Percentiles rank a stretch among this genome's conserved stretches.
Evolutionary conservation across 345 rosid species (phyloP).

Genomic region (Eucalyptus cloeziana): DNA sequence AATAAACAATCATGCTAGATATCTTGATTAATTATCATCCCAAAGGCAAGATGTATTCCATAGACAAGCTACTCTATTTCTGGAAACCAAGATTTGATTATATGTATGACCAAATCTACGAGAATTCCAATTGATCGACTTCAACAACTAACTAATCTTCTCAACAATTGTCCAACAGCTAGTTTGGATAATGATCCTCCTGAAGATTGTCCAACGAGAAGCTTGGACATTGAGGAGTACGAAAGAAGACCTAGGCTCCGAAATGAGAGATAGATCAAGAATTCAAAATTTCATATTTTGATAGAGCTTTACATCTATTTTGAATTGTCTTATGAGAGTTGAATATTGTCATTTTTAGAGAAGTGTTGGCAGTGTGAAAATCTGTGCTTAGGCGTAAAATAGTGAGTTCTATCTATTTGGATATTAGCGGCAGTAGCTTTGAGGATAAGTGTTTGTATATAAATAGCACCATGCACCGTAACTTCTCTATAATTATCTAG

Average conservation of each 20-base stretch:
- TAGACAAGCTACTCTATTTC: background rate
- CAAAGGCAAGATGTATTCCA: background rate
- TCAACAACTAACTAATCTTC: background rate
- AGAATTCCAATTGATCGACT: background rate
- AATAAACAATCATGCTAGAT: background rate
- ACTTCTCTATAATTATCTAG: background rate
- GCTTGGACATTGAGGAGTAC: background rate
- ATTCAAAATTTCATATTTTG: background rate
- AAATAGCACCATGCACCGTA: too few species aligned
- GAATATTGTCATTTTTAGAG: background rate
- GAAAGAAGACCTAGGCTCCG: background rate
- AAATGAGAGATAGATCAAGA: background rate
- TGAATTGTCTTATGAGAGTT: background rate
- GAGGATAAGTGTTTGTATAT: background rate
- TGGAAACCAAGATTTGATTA: background rate
- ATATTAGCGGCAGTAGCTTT: background rate
- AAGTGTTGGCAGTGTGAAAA: background rate
- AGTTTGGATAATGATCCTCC: background rate
- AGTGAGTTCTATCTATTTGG: background rate
- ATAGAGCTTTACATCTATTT: background rate
- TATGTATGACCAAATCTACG: background rate
- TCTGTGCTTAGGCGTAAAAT: background rate
- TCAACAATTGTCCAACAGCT: background rate
- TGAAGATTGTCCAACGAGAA: fast-evolving
- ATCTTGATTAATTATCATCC: background rate